Evolutionary conservation across 2,329 filamentous ascomycete species (phyloP), one percentile per base, ranked within the genome.

Genomic region (Colletotrichum sp.): DNA sequence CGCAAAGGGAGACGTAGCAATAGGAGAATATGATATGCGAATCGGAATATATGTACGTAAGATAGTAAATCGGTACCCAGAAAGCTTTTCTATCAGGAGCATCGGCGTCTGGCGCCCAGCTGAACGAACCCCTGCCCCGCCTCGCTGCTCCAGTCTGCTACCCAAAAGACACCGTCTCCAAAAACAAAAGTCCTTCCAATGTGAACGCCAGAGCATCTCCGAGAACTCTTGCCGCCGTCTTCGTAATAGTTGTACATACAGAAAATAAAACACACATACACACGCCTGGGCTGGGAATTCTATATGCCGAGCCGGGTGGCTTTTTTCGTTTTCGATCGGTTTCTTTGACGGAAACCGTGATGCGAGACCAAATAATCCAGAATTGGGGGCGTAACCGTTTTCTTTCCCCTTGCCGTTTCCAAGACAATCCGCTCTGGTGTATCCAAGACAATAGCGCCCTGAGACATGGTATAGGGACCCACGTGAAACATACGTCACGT

Each of bases 401-500:
- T 47, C 12, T 33, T 21, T 43, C 31, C 24, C 9, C 61, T 11
- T 16, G 27, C 34, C 27, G 6, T 43, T 34, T 62, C 38, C 62
- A 73, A 66, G 68, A 73, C 55, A 51, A 5, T 24, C 55, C 43
- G 43, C n/a, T 51, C 21, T 51, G 6, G 27, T 18, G 18, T 43
- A 62, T 62, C 27, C 71, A 57, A 66, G 68, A 43, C 43, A 18
- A n/a, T 70, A 61, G 43, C 27, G 27, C 8, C 36, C 54, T 31
- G 18, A 62, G 55, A 70, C 54, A 66, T 47, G 43, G 38, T n/a
- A 66, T 62, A 18, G 27, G 21, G 68, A 27, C 54, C 43, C 55
- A 63, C 71, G 43, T 55, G 61, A 71, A 66, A 73, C 71, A 36
- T 47, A 62, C 27, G 71, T 71, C 71, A 62, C 33, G 62, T 62